Evolutionary conservation across 2,329 filamentous ascomycete species (phyloP), one percentile per base, ranked within the genome.

Genomic region (Ophiocordyceps camponoti-saundersi): DNA sequence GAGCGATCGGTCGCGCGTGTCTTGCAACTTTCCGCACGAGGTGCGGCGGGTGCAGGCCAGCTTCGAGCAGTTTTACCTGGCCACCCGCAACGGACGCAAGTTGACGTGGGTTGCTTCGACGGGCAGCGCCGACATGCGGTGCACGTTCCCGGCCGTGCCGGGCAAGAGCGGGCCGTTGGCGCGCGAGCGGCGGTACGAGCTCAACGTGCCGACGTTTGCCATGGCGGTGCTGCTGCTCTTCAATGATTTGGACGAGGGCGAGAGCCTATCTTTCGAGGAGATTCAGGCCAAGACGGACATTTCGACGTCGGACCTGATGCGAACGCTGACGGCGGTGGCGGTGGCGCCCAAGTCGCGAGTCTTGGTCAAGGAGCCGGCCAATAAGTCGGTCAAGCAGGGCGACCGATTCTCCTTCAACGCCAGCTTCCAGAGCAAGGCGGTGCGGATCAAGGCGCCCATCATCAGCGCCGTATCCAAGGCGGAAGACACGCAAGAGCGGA

Each of bases 181-280:
- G 48, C 77, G 73, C 48, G 80, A 84, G 52, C 73, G 83, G 32
- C 80, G 82, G 34, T 90, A 96, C 58, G 92, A 98, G 56, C 70
- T 98, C 47, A 95, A 88, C 50, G 88, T 94, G 20, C 83, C 88
- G 1, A 96, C 92, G 0, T 92, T 92, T 60, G 87, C 81, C 55
- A 95, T 96, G 85, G 68, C 95, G 20, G 80, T 96, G 22, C 65
- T 98, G 20, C 63, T 94, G 42, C 75, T 95, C 0, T 98, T 96
- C 72, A 96, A 96, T 57, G 79, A 90, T 36, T 57, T 93, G 0
- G 60, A 59, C 2, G 68, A 73, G 6, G 69, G 60, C 29, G 64
- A 70, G 52, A 68, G 63, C 44, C 60, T 81, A 16, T 66, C 69
- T 0, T 77, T 79, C 47, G 84, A 92, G 47, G 85, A 95, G 51